Evolutionary conservation across 805 yeast species (phyloP).

Genomic region (Starmerella cellae): DNA sequence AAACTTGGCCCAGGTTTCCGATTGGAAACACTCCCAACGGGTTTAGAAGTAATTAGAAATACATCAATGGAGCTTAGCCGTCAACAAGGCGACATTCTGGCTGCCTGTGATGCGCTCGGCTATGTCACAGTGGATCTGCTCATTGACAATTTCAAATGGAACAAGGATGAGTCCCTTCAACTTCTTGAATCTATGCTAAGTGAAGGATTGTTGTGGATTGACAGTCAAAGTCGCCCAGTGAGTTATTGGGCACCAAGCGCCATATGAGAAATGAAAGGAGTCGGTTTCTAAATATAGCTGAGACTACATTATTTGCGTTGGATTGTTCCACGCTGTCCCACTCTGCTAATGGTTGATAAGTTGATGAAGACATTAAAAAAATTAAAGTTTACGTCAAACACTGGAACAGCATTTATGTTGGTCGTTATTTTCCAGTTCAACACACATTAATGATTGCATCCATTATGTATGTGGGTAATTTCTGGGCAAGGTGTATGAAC

Average conservation of each 20-base stretch:
- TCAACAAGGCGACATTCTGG: slow-evolving; percentile 62
- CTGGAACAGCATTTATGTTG: too few species aligned
- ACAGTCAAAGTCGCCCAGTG: slow-evolving; percentile 30
- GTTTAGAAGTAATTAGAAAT: slow-evolving; percentile 45
- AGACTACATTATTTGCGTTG: too few species aligned
- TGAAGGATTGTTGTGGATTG: slow-evolving; percentile 79
- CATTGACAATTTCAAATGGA: slow-evolving; percentile 70
- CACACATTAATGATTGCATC: too few species aligned
- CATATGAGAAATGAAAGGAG: not conserved
- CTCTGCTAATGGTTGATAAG: too few species aligned
- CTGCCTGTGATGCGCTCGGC: slow-evolving; percentile 66
- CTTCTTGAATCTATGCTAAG: slow-evolving; percentile 69
- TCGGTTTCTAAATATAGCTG: too few species aligned
- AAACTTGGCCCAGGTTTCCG: slow-evolving; percentile 61
- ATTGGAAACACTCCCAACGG: slow-evolving; percentile 41
- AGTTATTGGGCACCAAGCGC: slow-evolving; percentile 29
- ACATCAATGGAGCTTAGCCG: slow-evolving; percentile 49
- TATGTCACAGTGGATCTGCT: slow-evolving; percentile 52
- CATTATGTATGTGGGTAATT: not conserved
- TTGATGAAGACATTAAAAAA: not conserved
- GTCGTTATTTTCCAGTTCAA: too few species aligned
- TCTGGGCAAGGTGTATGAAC: not conserved
- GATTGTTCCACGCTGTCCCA: too few species aligned
- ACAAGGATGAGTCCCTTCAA: slow-evolving; percentile 41
- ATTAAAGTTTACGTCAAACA: too few species aligned